phyloP scores from a whole-genome alignment of 371 early-diverging fungal genomes.

The Basidiobolus meristosporus region DNA sequence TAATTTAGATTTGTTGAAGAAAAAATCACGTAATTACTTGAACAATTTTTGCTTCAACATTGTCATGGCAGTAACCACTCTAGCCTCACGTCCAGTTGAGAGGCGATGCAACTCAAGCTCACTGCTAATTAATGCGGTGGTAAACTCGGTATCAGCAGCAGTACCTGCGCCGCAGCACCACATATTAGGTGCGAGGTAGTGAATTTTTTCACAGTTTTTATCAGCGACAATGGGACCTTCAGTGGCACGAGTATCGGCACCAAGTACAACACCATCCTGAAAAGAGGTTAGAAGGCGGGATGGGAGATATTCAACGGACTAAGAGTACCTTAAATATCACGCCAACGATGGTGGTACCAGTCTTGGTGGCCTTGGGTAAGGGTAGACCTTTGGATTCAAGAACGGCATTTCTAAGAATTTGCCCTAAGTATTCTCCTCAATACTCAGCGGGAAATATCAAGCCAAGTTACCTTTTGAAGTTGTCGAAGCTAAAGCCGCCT shows the following conservation, averaged over 20 bases:
- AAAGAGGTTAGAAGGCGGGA: background rate
- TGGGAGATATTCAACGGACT: background rate
- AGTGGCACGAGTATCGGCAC: conserved; percentile 99
- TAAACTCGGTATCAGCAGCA: conserved; percentile 97
- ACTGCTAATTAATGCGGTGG: conserved; percentile 83
- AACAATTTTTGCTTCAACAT: conserved; percentile 93
- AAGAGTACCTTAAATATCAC: conserved; percentile 61
- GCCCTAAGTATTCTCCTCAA: background rate
- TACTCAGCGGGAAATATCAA: background rate
- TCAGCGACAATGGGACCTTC: conserved; percentile 96
- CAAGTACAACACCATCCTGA: conserved; percentile 91
- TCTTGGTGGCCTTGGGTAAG: conserved; percentile 81
- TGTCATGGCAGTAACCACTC: conserved; percentile 89
- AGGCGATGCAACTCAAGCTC: conserved; percentile 87
- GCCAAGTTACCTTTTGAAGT: conserved; percentile 1
- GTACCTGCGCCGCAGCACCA: conserved; percentile 99
- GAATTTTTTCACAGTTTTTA: conserved; percentile 99
- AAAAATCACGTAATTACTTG: conserved; percentile 22
- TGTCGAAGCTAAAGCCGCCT: conserved; percentile 1
- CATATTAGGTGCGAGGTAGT: conserved; percentile 97
- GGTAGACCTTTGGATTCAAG: conserved; percentile 59
- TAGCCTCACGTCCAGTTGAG: conserved; percentile 71
- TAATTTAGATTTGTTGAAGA: background rate
- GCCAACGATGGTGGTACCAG: conserved; percentile 98
- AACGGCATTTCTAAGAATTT: conserved; percentile 37